Conservation (phyloP, 148 eudicot species). For the Silene uniflora region DNA sequence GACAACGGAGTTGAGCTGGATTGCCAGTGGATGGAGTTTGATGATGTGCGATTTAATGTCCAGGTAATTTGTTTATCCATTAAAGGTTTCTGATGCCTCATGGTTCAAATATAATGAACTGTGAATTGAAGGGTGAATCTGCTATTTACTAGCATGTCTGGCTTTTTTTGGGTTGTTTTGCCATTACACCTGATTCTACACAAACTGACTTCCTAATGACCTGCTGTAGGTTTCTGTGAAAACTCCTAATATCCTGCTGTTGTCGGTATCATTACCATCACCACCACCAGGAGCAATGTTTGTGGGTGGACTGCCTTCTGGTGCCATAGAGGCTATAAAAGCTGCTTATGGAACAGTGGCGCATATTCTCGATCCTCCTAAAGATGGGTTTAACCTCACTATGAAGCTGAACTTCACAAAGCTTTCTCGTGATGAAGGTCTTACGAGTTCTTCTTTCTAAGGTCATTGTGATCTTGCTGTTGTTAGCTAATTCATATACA, state of each 20-base stretch:
- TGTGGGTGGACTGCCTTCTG: constrained; percentile 78
- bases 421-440: constrained; percentile 97
- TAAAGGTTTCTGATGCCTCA: background rate
- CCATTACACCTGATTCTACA: background rate
- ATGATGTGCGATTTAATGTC: constrained; percentile 84
- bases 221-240: constrained; percentile 69
- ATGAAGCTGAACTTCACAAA: constrained; percentile 84
- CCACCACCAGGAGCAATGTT: constrained; percentile 88
- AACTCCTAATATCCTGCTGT: constrained; percentile 70
- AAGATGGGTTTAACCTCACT: constrained; percentile 92
- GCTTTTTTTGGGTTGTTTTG: background rate
- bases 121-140: background rate
- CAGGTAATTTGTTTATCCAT: constrained; percentile 47
- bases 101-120: background rate
- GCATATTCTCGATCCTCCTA: constrained; percentile 97
- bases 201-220: constrained; percentile 12
- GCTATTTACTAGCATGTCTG: background rate
- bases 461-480: constrained; percentile 55
- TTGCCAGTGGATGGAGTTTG: constrained; percentile 90
- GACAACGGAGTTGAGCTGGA: constrained; percentile 92
- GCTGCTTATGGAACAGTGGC: constrained; percentile 64
- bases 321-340: constrained; percentile 94
- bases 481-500: constrained; percentile 24
- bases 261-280: constrained; percentile 79
- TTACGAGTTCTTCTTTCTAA: constrained; percentile 58